Percentiles rank a stretch among this genome's conserved stretches.
Evolutionary conservation across 1,284 basidiomycete species (phyloP).

Genomic region (Ceratobasidium sp.): DNA sequence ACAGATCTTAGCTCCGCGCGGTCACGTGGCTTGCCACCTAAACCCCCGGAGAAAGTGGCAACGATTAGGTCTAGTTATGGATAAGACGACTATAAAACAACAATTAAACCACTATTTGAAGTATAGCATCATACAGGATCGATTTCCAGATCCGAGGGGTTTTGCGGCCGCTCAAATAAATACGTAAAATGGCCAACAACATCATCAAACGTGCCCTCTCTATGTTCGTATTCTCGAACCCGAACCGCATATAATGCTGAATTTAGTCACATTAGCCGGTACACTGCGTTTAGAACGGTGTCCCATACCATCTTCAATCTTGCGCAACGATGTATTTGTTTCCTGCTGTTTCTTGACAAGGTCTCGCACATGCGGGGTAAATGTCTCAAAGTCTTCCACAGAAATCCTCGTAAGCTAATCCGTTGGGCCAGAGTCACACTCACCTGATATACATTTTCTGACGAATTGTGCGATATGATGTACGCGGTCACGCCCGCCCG

Average conservation of each 20-base stretch:
- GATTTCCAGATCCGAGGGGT: neutral
- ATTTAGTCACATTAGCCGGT: neutral
- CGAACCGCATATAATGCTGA: constrained; percentile 37
- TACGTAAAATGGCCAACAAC: constrained; percentile 24
- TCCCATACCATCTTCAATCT: constrained; percentile 91
- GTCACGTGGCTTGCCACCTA: constrained; percentile 40
- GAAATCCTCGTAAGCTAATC: neutral
- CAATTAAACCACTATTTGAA: neutral
- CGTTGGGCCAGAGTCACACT: constrained; percentile 49
- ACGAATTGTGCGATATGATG: constrained; percentile 82
- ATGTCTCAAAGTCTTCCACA: constrained; percentile 74
- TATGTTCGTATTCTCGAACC: constrained; percentile 31
- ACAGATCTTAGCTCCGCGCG: neutral
- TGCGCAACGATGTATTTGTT: constrained; percentile 85
- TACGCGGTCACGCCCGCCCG: constrained; percentile 77
- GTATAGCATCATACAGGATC: neutral
- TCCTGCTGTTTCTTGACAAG: constrained; percentile 89
- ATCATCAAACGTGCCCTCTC: constrained; percentile 29
- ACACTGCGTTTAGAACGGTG: neutral
- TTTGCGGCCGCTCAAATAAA: constrained; percentile 16
- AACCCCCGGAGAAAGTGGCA: neutral
- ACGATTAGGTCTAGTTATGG: neutral
- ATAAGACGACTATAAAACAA: neutral
- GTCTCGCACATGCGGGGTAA: constrained; percentile 74
- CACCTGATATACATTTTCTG: constrained; percentile 79